Percentiles rank a stretch among this genome's conserved stretches.
phyloP scores from a whole-genome alignment of 1,139 yeast species.

The Arxiozyma heterogenica region DNA sequence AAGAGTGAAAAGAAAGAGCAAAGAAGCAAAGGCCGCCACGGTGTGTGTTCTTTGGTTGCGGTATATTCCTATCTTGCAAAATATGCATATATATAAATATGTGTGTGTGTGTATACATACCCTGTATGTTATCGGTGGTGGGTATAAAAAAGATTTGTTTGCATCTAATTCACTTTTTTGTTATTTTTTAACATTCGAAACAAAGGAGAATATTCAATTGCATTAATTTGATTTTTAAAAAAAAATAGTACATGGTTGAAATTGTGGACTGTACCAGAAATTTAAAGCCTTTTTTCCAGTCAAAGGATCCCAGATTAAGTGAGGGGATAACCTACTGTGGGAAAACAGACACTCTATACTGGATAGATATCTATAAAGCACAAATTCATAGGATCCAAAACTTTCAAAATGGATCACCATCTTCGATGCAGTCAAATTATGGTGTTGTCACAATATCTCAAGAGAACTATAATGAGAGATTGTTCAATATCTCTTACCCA shows the following conservation, averaged over 20 bases:
- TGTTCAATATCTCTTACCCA: conserved; percentile 2
- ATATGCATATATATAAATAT: too few species aligned
- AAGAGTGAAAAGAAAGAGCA: too few species aligned
- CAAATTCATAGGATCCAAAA: conserved; percentile 41
- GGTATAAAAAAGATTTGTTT: too few species aligned
- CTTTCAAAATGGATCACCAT: neutral
- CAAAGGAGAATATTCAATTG: too few species aligned
- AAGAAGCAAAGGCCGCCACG: too few species aligned
- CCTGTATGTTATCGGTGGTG: too few species aligned
- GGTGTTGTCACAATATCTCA: conserved; percentile 32
- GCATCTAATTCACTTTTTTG: too few species aligned
- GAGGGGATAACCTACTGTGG: conserved; percentile 64
- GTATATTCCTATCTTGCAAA: too few species aligned
- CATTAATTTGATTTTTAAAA: too few species aligned
- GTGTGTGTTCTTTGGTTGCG: too few species aligned
- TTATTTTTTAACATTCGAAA: too few species aligned
- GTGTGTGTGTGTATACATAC: too few species aligned
- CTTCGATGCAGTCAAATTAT: conserved; percentile 24
- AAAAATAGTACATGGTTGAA: neutral
- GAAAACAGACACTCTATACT: conserved; percentile 46
- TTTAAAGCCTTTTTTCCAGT: conserved; percentile 4
- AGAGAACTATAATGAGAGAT: conserved; percentile 16
- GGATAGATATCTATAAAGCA: conserved; percentile 62
- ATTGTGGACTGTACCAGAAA: conserved; percentile 1
- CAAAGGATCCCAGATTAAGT: conserved; percentile 42